These are phyloP conservation scores for Carex myosuroides DNA, from an alignment of 176 grass and related monocot genomes.

Conservation along the genomic window DNA sequence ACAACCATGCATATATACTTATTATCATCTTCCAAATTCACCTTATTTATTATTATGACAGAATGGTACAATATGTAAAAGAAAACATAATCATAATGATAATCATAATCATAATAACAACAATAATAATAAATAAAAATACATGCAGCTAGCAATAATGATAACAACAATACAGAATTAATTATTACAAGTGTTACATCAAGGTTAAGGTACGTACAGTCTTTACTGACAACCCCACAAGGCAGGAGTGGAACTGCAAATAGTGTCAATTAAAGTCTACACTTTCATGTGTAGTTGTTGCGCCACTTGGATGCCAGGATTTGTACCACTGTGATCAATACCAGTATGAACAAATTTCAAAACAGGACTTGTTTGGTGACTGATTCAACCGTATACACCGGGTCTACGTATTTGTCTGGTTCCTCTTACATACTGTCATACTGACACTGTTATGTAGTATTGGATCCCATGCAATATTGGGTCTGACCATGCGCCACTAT, in stretches of 20 bases:
- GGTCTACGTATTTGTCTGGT: neutral
- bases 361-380: neutral
- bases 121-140: neutral
- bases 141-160: neutral
- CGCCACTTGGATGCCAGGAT: neutral
- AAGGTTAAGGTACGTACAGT: slow-evolving; percentile 4
- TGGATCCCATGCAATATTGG: neutral
- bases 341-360: neutral
- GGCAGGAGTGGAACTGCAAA: slow-evolving; percentile 12
- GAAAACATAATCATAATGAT: too few species aligned
- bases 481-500: neutral
- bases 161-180: neutral
- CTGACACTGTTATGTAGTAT: neutral
- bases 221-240: slow-evolving; percentile 6
- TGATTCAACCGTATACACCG: neutral
- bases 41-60: neutral
- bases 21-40: neutral
- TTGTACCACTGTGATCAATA: slow-evolving; percentile 2
- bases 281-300: slow-evolving; percentile 15
- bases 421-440: too few species aligned
- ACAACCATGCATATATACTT: neutral
- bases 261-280: neutral
- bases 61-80: too few species aligned
- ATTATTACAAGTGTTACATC: neutral
- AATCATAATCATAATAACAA: neutral